phyloP scores from a whole-genome alignment of 2,329 filamentous ascomycete species.

The Phaeosphaeria sp. region DNA sequence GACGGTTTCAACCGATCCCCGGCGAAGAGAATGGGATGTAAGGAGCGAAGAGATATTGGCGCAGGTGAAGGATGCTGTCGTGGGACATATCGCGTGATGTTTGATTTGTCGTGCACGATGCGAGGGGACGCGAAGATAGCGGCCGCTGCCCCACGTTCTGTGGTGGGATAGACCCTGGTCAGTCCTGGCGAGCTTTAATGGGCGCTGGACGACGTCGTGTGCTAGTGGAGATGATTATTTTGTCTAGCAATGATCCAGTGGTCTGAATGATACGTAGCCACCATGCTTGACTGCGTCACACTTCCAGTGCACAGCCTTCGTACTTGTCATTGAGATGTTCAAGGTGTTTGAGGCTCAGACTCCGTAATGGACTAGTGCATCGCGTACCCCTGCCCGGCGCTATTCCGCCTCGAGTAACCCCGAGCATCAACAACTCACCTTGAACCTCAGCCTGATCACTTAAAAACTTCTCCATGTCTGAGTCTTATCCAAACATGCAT shows the following conservation, averaged over 20 bases:
- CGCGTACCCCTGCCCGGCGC: background rate
- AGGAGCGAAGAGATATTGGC: background rate
- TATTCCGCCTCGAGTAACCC: background rate
- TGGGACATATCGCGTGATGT: slow-evolving; percentile 18
- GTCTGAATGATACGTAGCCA: too few species aligned
- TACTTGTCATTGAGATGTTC: background rate
- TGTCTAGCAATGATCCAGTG: background rate
- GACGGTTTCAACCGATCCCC: too few species aligned
- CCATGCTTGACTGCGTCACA: too few species aligned
- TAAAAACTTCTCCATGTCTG: too few species aligned
- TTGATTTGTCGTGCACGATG: slow-evolving; percentile 10
- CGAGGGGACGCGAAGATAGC: slow-evolving; percentile 10
- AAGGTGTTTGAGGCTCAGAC: background rate
- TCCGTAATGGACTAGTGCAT: background rate
- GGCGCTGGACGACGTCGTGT: background rate
- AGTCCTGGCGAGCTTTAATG: background rate
- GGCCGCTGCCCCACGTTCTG: slow-evolving; percentile 20
- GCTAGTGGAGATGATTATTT: background rate
- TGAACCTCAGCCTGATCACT: background rate
- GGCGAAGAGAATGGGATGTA: background rate
- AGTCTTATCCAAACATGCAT: too few species aligned
- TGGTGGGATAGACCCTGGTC: slow-evolving; percentile 13
- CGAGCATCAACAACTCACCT: background rate
- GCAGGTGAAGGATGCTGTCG: background rate
- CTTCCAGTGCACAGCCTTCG: too few species aligned